Conservation (phyloP, 805 yeast species). For the Starmerella apis region DNA sequence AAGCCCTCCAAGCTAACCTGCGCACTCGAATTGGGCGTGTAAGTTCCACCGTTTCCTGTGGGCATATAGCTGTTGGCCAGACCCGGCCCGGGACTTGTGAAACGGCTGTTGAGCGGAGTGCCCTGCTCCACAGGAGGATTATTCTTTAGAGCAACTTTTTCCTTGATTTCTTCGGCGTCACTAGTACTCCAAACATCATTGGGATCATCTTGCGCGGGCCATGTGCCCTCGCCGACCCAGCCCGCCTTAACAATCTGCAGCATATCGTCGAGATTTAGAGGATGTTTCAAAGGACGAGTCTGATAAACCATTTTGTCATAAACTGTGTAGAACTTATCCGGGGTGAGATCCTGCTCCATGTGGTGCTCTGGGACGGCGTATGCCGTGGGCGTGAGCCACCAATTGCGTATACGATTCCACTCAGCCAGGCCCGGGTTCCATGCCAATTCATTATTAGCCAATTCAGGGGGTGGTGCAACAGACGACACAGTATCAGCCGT, state of each 20-base stretch:
- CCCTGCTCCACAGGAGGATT: background rate
- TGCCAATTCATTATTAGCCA: constrained; percentile 31
- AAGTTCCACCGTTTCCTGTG: background rate
- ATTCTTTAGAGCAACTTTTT: background rate
- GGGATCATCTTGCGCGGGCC: constrained; percentile 35
- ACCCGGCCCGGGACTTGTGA: background rate
- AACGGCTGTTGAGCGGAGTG: background rate
- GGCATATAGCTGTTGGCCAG: background rate
- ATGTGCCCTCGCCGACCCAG: constrained; percentile 69
- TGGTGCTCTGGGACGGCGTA: constrained; percentile 22
- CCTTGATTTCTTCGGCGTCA: constrained; percentile 14
- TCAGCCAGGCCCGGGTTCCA: constrained; percentile 46
- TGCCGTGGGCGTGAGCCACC: constrained; percentile 44
- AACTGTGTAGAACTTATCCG: constrained; percentile 35
- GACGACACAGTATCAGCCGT: constrained; percentile 17
- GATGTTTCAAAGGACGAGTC: constrained; percentile 53
- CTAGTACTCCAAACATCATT: constrained; percentile 24
- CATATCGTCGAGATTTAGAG: constrained; percentile 65
- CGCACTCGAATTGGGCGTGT: background rate
- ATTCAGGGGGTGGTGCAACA: constrained; percentile 7
- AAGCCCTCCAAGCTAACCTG: background rate
- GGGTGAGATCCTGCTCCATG: constrained; percentile 27
- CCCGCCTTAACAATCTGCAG: constrained; percentile 67
- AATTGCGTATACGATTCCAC: constrained; percentile 59
- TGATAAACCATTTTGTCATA: constrained; percentile 63